Base-by-base conservation (phyloP, 768 basidiomycete species). In the Calvatia gigantea region DNA sequence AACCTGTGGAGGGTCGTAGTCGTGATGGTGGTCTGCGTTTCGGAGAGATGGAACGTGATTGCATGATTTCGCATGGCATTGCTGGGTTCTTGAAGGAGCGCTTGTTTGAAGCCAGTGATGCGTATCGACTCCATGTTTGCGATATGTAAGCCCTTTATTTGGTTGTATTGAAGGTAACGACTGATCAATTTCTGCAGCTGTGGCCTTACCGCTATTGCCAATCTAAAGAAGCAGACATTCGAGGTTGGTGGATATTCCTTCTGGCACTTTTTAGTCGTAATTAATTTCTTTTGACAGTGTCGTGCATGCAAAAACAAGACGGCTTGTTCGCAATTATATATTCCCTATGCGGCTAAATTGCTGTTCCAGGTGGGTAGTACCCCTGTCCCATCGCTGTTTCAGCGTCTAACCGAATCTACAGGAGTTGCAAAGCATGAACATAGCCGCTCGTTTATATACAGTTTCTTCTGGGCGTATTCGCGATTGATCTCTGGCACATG, bases 31-130 rank as follows among this genome's bases (percentile, higher is more conserved):
- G 97, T 71, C 75, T 99, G 60, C 94, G 97, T 65, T 99, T 99
- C 79, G 97, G 97, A 79, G 97, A 99, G 81, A 99, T 99, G 97
- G 97, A 99, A 69, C 91, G 94, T 70, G 96, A 98, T 83, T 98
- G 97, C 70, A 99, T 99, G 97, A 96, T 99, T 58, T 97, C 97
- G 21, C 97, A 99, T 75, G 97, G 97, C 68, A 94, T 98, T 60
- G 96, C 97, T 43, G 93, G 85, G 1, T 98, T 98, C 85, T 72
- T 98, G 72, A 98, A 98, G 74, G 97, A 98, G 75, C 88, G 97
- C 56, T 77, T 98, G 69, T 94, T 94, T 63, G 92, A 94, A 67
- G 93, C 91, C 28, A 91, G 89, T 67, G 88, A 94, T 69, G 92
- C 91, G 8, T 96, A 96, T 72, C 86, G 95, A 39, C 73, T 98